Evolutionary conservation across 2,329 filamentous ascomycete species (phyloP).

Genomic region (Colletotrichum echinochloae): DNA sequence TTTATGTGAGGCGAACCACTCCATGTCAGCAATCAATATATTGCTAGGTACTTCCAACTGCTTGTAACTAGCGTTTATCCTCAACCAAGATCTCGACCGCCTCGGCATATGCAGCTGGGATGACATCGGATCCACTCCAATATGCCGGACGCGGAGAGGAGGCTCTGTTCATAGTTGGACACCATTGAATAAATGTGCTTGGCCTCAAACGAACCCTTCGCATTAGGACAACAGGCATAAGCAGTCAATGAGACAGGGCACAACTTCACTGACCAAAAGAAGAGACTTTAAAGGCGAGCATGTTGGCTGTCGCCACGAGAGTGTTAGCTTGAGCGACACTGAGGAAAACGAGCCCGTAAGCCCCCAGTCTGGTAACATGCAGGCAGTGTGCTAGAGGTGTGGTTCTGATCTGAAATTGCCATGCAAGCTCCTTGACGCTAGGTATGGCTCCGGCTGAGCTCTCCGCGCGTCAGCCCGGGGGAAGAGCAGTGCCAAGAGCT

Average conservation of each 20-base stretch:
- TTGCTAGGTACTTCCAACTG: not conserved
- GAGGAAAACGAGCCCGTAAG: conserved; percentile 13
- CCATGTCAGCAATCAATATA: not conserved
- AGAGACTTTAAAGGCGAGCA: not conserved
- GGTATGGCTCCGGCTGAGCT: not conserved
- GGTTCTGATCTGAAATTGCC: not conserved
- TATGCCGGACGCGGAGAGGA: not conserved
- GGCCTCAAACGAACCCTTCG: not conserved
- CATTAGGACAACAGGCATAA: conserved; percentile 9
- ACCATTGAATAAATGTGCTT: conserved; percentile 1
- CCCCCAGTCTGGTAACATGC: conserved; percentile 17
- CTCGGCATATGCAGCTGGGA: conserved; percentile 15
- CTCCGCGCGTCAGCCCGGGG: conserved; percentile 24
- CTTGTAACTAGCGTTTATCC: not conserved
- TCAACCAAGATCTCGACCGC: conserved; percentile 19
- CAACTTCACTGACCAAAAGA: not conserved
- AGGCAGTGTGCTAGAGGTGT: conserved; percentile 7
- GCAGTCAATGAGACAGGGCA: no score
- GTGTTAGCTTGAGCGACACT: not conserved
- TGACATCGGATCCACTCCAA: not conserved
- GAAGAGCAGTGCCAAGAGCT: conserved; percentile 29
- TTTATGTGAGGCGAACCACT: not conserved
- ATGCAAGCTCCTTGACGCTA: conserved; percentile 24
- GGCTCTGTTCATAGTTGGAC: not conserved
- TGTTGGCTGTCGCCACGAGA: conserved; percentile 10